Base-by-base conservation (phyloP, 495 filamentous ascomycete species). In the Astrocystis sublimbata region DNA sequence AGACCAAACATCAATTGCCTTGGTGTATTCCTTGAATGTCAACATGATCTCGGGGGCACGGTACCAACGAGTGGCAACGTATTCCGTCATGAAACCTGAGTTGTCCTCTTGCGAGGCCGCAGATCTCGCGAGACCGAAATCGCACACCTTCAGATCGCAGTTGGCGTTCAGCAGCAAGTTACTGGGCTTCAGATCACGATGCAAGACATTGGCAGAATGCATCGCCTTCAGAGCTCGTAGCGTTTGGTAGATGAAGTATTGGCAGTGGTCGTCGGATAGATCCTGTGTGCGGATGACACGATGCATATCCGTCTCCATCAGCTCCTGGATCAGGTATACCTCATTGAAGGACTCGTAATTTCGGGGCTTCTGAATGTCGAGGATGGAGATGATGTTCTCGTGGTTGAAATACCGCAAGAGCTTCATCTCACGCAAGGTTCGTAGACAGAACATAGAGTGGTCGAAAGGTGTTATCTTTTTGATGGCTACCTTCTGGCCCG, bases 301-400 rank as follows among this genome's bases (percentile, higher is more conserved):
- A 73, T 99, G 96, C 96, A 99, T 99, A 70, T 99, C 96, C 26
- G 96, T 99, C 79, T 99, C 96, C 96, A 99, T 99, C 61, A 99
- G 85, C 77, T 99, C 96, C 92, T 98, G 94, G 65, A 99, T 98
- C 62, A 99, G 87, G 76, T 99, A 99, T 49, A 99, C 96, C 77
- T 99, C 96, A 50, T 92, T 93, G 76, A 99, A 99, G 46, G 87
- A 89, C 68, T 97, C 93, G 68, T 93, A 98, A 78, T 89, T 93
- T 67, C 93, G 84, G 23, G 96, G 96, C 80, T 96, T 94, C 79
- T 99, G 96, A 67, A 99, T 98, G 76, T 99, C 96, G 52, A 99
- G 83, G 68, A 99, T 99, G 36, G 93, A 97, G 72, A 99, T 99
- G 78, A 99, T 98, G 77, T 99, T 99, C 78, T 99, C 96, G 72